phyloP scores from a whole-genome alignment of 352 stramenopile genomes.

The Pythium rhizo-oryzae region DNA sequence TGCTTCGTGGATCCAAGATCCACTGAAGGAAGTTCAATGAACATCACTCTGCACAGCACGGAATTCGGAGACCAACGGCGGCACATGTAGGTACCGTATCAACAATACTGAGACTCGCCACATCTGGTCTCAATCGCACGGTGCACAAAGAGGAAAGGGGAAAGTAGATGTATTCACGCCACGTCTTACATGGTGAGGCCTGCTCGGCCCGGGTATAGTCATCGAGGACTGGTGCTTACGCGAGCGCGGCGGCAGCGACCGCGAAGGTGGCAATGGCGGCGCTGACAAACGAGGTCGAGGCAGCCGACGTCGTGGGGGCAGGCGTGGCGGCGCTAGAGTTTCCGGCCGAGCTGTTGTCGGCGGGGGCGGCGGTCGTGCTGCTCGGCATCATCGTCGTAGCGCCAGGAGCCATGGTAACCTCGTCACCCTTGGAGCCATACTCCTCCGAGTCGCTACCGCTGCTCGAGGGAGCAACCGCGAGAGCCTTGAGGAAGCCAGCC shows the following conservation, averaged over 20 bases:
- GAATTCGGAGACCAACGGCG: too few species aligned
- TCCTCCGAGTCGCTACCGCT: neutral
- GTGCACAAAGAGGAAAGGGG: too few species aligned
- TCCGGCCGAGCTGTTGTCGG: neutral
- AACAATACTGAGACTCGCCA: too few species aligned
- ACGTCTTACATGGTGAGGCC: too few species aligned
- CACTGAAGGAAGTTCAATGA: too few species aligned
- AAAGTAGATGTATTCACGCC: neutral
- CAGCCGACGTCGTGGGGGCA: neutral
- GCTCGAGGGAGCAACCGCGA: slow-evolving; percentile 12
- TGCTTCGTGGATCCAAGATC: too few species aligned
- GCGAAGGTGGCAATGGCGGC: slow-evolving; percentile 1
- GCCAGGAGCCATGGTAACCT: slow-evolving; percentile 4
- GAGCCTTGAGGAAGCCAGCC: slow-evolving; percentile 11
- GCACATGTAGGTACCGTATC: too few species aligned
- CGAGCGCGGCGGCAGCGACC: slow-evolving; percentile 32
- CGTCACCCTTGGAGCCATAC: neutral
- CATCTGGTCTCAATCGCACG: too few species aligned
- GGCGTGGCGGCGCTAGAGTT: slow-evolving; percentile 3
- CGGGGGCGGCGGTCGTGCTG: neutral
- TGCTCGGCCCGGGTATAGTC: too few species aligned
- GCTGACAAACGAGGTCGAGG: slow-evolving; percentile 4
- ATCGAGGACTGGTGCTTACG: too few species aligned
- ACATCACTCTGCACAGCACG: too few species aligned
- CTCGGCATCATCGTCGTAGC: slow-evolving; percentile 1